These are phyloP conservation scores for Pseudocercospora pini-densiflorae DNA, from an alignment of 2,329 filamentous ascomycete genomes.

Conservation along the genomic window DNA sequence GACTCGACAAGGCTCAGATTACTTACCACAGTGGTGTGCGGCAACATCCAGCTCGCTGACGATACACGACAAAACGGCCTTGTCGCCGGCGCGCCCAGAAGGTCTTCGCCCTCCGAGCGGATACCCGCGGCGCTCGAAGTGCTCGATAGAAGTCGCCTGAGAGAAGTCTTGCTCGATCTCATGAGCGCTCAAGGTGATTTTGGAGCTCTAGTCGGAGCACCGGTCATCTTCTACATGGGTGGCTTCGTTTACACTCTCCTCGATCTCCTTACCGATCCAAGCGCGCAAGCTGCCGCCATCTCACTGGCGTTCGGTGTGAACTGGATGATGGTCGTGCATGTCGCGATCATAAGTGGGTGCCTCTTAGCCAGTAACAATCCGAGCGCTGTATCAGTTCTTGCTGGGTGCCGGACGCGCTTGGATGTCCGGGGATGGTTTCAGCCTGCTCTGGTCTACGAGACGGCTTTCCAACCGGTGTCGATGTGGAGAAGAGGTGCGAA, in stretches of 20 bases:
- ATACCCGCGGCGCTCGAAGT: neutral
- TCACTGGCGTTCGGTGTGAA: conserved; percentile 14
- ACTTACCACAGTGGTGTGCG: conserved; percentile 3
- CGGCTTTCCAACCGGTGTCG: conserved; percentile 12
- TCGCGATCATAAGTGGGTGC: conserved; percentile 14
- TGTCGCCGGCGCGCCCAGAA: neutral
- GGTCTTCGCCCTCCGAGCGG: neutral
- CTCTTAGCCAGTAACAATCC: conserved; percentile 14
- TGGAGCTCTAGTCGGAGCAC: conserved; percentile 11
- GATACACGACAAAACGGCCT: neutral
- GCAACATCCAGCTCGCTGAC: conserved; percentile 7
- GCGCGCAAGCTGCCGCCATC: conserved; percentile 7
- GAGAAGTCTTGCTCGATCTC: conserved; percentile 1
- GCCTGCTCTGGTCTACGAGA: conserved; percentile 5
- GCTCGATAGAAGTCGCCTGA: neutral
- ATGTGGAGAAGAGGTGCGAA: conserved; percentile 11
- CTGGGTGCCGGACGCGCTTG: neutral
- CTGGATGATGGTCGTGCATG: conserved; percentile 17
- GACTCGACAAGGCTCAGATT: conserved; percentile 1
- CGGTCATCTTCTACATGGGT: conserved; percentile 12
- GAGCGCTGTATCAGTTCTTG: conserved; percentile 6
- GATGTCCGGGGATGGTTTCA: neutral
- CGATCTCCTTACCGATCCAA: conserved; percentile 9
- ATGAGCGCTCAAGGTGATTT: conserved; percentile 17
- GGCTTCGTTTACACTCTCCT: conserved; percentile 14